A percentile compares a stretch with the other conserved stretches of the same genome.
phyloP scores from a whole-genome alignment of 306 rosid species.

The Lathyrus tuberosus region DNA sequence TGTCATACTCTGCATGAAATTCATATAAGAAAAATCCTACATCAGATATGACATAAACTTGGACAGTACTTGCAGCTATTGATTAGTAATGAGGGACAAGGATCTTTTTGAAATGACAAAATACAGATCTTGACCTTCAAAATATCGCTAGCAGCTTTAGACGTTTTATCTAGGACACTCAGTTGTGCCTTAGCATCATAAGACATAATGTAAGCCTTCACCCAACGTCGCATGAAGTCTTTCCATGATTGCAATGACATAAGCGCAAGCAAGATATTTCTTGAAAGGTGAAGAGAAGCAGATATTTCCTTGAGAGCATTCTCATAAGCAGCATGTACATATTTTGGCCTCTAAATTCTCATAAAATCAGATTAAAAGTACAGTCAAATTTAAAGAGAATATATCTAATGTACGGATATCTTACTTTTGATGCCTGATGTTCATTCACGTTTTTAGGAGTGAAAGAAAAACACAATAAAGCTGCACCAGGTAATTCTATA shows the following conservation, averaged over 20 bases:
- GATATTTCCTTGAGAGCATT: constrained; percentile 75
- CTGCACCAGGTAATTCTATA: constrained; percentile 82
- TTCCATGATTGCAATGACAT: constrained; percentile 91
- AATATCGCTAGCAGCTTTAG: constrained; percentile 78
- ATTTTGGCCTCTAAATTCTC: constrained; percentile 56
- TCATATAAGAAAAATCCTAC: constrained; percentile 32
- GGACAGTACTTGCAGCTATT: constrained; percentile 31
- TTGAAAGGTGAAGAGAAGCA: constrained; percentile 82
- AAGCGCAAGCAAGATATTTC: constrained; percentile 80
- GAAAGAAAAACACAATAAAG: constrained; percentile 72
- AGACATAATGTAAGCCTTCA: constrained; percentile 63
- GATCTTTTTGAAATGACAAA: constrained; percentile 37
- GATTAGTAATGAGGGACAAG: background rate
- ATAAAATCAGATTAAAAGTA: constrained; percentile 40
- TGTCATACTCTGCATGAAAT: constrained; percentile 63
- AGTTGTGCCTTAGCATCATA: constrained; percentile 59
- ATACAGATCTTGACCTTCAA: constrained; percentile 60
- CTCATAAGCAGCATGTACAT: constrained; percentile 70
- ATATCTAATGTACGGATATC: constrained; percentile 36
- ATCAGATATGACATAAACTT: too few species aligned
- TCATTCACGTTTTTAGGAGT: constrained; percentile 66
- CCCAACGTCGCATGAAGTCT: constrained; percentile 78
- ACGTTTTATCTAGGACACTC: constrained; percentile 61
- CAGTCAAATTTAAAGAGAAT: constrained; percentile 32
- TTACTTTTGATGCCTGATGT: constrained; percentile 59